Conservation (phyloP, 2,329 filamentous ascomycete species). For the Chrysosporium queenslandicum region DNA sequence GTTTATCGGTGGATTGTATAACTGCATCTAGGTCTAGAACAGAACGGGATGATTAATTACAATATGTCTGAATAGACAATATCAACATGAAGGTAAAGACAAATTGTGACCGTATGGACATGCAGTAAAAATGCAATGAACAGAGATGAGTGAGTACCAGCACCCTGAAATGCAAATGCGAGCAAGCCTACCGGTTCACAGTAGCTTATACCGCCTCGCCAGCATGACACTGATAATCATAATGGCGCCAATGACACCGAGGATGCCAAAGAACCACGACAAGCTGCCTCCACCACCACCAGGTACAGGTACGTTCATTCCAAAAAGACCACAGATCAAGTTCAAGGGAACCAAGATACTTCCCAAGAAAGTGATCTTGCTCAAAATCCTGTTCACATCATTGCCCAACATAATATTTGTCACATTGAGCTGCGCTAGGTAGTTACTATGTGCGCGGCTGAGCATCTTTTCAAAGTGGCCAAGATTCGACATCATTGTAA, state of each 20-base stretch:
- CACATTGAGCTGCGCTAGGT: conserved; percentile 86
- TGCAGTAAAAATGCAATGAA: neutral
- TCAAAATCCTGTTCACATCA: conserved; percentile 75
- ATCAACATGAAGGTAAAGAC: neutral
- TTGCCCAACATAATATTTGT: conserved; percentile 85
- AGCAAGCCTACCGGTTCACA: conserved; percentile 21
- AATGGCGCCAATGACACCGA: conserved; percentile 38
- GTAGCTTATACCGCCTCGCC: conserved; percentile 35
- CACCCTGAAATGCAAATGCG: neutral
- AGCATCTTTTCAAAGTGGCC: conserved; percentile 97
- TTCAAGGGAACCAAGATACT: conserved; percentile 96
- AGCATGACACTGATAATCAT: conserved; percentile 31
- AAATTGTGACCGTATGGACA: neutral
- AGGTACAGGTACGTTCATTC: conserved; percentile 43
- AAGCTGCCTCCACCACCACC: conserved; percentile 29
- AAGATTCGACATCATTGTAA: conserved; percentile 97
- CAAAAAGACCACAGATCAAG: conserved; percentile 59
- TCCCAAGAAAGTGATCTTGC: conserved; percentile 88
- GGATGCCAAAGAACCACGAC: conserved; percentile 42
- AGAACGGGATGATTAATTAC: conserved; percentile 1
- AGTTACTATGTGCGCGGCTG: conserved; percentile 86
- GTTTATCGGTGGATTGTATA: neutral
- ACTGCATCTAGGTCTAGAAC: neutral
- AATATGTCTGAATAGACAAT: neutral
- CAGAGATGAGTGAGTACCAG: neutral